Percentiles rank a stretch among this genome's conserved stretches.
Evolutionary conservation across 2,329 filamentous ascomycete genomes (phyloP).

Genomic region (Endothia cerciana): DNA sequence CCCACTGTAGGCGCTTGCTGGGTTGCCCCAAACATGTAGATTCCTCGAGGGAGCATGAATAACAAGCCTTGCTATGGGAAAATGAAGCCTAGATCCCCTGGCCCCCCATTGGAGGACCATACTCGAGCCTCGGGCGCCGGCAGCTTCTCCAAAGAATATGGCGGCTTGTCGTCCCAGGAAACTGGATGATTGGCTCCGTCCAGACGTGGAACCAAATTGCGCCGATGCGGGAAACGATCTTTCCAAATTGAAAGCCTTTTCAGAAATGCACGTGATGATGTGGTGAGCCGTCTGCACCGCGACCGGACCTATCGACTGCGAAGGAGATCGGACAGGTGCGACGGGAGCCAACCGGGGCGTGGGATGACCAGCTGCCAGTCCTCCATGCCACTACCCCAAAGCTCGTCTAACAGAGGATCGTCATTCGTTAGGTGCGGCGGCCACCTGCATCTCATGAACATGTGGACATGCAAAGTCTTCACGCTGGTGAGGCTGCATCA

Average conservation of each 20-base stretch:
- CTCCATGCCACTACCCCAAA: background rate
- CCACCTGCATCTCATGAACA: slow-evolving; percentile 11
- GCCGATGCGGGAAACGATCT: slow-evolving; percentile 24
- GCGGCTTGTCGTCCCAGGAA: slow-evolving; percentile 14
- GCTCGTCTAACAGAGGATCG: background rate
- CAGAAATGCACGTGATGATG: slow-evolving; percentile 19
- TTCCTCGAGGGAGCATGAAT: slow-evolving; percentile 8
- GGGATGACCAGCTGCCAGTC: background rate
- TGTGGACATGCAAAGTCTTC: slow-evolving; percentile 25
- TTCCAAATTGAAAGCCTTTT: slow-evolving; percentile 12
- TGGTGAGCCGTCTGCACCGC: slow-evolving; percentile 3
- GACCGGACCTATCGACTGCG: background rate
- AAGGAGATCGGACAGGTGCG: background rate
- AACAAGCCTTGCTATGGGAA: slow-evolving; percentile 8
- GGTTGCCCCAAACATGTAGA: slow-evolving; percentile 15
- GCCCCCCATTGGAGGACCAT: slow-evolving; percentile 17
- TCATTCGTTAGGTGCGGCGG: background rate
- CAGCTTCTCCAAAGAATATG: slow-evolving; percentile 1
- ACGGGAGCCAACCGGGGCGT: background rate
- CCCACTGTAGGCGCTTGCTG: slow-evolving; percentile 2
- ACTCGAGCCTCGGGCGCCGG: slow-evolving; percentile 12
- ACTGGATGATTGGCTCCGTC: slow-evolving; percentile 13
- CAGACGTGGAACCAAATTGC: slow-evolving; percentile 15
- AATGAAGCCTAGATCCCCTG: background rate
- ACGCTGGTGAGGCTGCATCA: slow-evolving; percentile 10